Evolutionary conservation across 495 filamentous ascomycete genomes (phyloP).

Genomic region (Hyaloscypha bicolor): DNA sequence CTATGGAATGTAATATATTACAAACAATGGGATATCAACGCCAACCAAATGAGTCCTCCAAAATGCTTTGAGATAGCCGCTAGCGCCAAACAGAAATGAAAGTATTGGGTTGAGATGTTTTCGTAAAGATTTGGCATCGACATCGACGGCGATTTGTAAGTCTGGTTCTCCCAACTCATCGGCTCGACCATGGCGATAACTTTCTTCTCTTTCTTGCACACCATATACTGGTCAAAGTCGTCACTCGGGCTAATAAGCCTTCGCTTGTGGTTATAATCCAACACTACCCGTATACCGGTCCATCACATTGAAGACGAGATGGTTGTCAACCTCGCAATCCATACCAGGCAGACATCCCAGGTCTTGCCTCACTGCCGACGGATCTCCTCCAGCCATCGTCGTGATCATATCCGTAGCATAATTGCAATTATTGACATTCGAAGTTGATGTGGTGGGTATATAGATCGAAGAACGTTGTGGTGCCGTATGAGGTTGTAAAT

Average conservation of each 20-base stretch:
- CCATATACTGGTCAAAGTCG: neutral
- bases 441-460: constrained; percentile 16
- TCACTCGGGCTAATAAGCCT: neutral
- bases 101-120: neutral
- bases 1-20: constrained; percentile 12
- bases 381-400: constrained; percentile 30
- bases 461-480: constrained; percentile 22
- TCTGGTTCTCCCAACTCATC: neutral
- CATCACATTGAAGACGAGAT: constrained; percentile 33
- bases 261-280: constrained; percentile 19
- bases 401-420: constrained; percentile 35
- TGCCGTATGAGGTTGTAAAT: constrained; percentile 15
- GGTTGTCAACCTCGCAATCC: constrained; percentile 36
- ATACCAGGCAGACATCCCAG: constrained; percentile 30
- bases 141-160: neutral
- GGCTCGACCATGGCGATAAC: too few relatives aligned
- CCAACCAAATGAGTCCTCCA: neutral
- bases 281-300: constrained; percentile 28
- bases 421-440: constrained; percentile 29
- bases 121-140: too few relatives aligned
- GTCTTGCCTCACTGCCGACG: constrained; percentile 25
- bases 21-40: constrained; percentile 13
- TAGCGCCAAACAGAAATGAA: constrained; percentile 1
- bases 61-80: constrained; percentile 10
- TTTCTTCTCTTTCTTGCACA: neutral